A percentile compares a stretch with the other conserved stretches of the same genome.
These are phyloP conservation scores for Condylostoma magnum DNA, from an alignment of 169 alveolate genomes.

Conservation along the genomic window DNA sequence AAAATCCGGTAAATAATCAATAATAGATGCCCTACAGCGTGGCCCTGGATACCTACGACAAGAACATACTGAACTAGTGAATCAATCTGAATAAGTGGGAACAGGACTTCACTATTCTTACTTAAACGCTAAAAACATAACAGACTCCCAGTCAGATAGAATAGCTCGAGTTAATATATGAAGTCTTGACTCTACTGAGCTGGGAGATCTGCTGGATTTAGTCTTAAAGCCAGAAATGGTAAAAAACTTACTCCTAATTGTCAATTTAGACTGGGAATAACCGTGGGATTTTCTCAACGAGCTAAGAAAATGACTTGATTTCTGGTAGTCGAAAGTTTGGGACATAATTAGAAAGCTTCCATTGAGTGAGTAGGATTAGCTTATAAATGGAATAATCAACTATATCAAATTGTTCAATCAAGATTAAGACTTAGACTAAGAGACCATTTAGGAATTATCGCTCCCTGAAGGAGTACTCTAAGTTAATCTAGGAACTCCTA, in stretches of 20 bases:
- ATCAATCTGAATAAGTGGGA: no score
- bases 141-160: slow-evolving; percentile 40
- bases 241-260: slow-evolving; percentile 44
- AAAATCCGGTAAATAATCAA: no score
- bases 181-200: slow-evolving; percentile 52
- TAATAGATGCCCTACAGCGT: no score
- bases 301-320: slow-evolving; percentile 49
- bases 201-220: slow-evolving; percentile 40
- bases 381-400: slow-evolving; percentile 37
- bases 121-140: no score
- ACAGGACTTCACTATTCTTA: no score
- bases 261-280: slow-evolving; percentile 58
- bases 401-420: slow-evolving; percentile 32
- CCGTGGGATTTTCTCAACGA: slow-evolving; percentile 65
- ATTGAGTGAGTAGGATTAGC: slow-evolving; percentile 41
- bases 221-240: slow-evolving; percentile 51
- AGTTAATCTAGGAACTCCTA: slow-evolving; percentile 65
- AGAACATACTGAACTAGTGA: no score
- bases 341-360: slow-evolving; percentile 38
- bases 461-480: slow-evolving; percentile 61
- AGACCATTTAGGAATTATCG: slow-evolving; percentile 28
- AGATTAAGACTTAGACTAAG: background rate
- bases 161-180: slow-evolving; percentile 48
- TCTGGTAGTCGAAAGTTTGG: slow-evolving; percentile 40
- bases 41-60: no score